Conservation (phyloP, 257 asterid genomes). For the Salvia hispanica region DNA sequence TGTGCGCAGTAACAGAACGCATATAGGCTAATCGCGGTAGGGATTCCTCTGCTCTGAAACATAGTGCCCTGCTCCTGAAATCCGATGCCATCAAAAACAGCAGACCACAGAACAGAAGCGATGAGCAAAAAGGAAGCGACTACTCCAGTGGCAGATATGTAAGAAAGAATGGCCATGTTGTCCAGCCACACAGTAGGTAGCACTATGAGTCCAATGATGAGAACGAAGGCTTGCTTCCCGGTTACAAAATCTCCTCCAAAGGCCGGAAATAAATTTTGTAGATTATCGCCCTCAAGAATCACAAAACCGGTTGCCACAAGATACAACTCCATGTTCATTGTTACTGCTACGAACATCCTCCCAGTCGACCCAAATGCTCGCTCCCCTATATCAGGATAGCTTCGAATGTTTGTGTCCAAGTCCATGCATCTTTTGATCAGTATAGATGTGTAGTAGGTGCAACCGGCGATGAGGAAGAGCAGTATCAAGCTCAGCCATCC, state of each 20-base stretch:
- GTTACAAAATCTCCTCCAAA: slow-evolving; percentile 40
- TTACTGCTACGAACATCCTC: slow-evolving; percentile 52
- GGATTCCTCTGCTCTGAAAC: slow-evolving; percentile 56
- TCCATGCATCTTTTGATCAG: slow-evolving; percentile 83
- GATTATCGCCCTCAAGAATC: slow-evolving; percentile 83
- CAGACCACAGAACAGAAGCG: slow-evolving; percentile 68
- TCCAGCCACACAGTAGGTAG: slow-evolving; percentile 75
- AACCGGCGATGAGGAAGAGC: slow-evolving; percentile 60
- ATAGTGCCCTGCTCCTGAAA: slow-evolving; percentile 50
- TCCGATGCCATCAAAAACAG: slow-evolving; percentile 59
- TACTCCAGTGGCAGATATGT: slow-evolving; percentile 80
- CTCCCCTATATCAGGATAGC: slow-evolving; percentile 77
- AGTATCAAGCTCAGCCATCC: slow-evolving; percentile 83
- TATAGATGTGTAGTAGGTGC: slow-evolving; percentile 65
- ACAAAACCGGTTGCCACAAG: slow-evolving; percentile 88
- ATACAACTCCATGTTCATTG: slow-evolving; percentile 72
- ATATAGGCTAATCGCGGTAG: slow-evolving; percentile 73
- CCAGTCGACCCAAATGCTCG: slow-evolving; percentile 76
- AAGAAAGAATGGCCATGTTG: slow-evolving; percentile 72
- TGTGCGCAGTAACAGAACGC: slow-evolving; percentile 94
- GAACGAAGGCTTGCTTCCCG: slow-evolving; percentile 54
- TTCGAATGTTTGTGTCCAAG: slow-evolving; percentile 58
- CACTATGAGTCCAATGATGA: slow-evolving; percentile 61
- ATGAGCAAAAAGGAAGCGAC: slow-evolving; percentile 69
- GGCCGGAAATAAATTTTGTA: slow-evolving; percentile 52